Conservation (phyloP, 2,329 filamentous ascomycete genomes). For the Aspergillus neotritici region DNA sequence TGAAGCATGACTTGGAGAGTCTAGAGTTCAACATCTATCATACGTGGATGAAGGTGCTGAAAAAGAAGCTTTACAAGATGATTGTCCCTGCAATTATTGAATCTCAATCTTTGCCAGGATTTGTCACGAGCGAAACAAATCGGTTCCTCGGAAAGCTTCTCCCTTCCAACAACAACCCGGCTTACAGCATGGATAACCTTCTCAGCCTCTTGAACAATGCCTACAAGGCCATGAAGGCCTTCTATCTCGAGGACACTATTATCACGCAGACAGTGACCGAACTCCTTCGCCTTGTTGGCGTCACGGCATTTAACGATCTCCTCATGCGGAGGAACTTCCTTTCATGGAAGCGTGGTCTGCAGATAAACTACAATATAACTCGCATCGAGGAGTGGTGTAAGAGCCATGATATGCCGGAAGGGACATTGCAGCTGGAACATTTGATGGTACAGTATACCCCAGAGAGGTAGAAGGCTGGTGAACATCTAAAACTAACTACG, state of each 20-base stretch:
- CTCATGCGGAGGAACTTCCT: constrained; percentile 98
- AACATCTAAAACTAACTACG: constrained; percentile 9
- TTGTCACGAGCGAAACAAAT: constrained; percentile 97
- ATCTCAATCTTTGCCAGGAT: constrained; percentile 94
- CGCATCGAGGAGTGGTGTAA: constrained; percentile 99
- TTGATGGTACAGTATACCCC: constrained; percentile 64
- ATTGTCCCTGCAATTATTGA: constrained; percentile 99
- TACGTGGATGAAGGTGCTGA: constrained; percentile 99
- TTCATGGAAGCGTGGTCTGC: constrained; percentile 96
- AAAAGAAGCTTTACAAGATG: constrained; percentile 99
- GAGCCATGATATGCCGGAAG: constrained; percentile 98
- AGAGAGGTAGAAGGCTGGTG: not conserved
- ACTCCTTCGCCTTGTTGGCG: constrained; percentile 83
- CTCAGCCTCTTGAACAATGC: constrained; percentile 93
- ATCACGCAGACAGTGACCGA: constrained; percentile 94
- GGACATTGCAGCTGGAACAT: constrained; percentile 94
- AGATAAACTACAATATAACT: constrained; percentile 99
- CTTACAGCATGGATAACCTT: constrained; percentile 99
- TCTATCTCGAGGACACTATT: constrained; percentile 93
- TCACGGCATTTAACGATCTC: constrained; percentile 96
- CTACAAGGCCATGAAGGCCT: constrained; percentile 98
- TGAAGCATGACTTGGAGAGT: constrained; percentile 97
- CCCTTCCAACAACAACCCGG: constrained; percentile 79
- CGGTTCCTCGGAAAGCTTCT: constrained; percentile 96
- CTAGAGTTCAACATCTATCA: constrained; percentile 99